Conservation (phyloP, 306 rosid genomes). For the Glycine soja region DNA sequence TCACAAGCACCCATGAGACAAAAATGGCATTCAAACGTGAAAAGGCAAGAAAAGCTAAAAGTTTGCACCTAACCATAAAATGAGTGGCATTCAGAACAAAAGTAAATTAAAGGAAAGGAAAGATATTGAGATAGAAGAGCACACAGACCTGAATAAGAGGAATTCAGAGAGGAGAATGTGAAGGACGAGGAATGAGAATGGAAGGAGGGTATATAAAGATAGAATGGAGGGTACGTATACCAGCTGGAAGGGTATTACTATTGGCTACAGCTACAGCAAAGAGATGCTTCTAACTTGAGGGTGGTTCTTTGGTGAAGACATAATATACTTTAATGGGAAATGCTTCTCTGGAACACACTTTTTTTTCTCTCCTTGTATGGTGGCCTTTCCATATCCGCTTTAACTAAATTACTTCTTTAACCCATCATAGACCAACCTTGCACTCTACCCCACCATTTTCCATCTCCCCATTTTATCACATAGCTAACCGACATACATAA, state of each 20-base stretch:
- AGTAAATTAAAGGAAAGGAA: slow-evolving; percentile 1
- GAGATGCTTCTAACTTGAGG: slow-evolving; percentile 39
- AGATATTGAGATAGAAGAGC: slow-evolving; percentile 14
- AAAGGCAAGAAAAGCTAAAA: slow-evolving; percentile 13
- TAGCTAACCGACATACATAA: slow-evolving; percentile 6
- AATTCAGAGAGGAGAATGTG: slow-evolving; percentile 62
- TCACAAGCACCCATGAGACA: slow-evolving; percentile 31
- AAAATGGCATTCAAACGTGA: neutral
- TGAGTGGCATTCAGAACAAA: slow-evolving; percentile 13
- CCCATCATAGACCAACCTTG: slow-evolving; percentile 53
- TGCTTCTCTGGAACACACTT: slow-evolving; percentile 40
- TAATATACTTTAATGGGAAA: slow-evolving; percentile 46
- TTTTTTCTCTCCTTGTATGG: slow-evolving; percentile 43
- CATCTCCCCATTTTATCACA: slow-evolving; percentile 48
- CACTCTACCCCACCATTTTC: slow-evolving; percentile 64
- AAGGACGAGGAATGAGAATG: slow-evolving; percentile 48
- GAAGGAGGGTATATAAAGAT: slow-evolving; percentile 63
- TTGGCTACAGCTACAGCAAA: slow-evolving; percentile 9
- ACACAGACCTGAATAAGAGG: slow-evolving; percentile 73
- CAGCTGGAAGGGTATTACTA: slow-evolving; percentile 47
- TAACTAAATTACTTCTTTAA: slow-evolving; percentile 57
- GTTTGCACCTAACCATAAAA: slow-evolving; percentile 20
- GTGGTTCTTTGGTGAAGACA: slow-evolving; percentile 38
- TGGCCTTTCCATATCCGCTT: slow-evolving; percentile 67
- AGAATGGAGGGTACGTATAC: slow-evolving; percentile 50